phyloP scores from a whole-genome alignment of 2,329 filamentous ascomycete species.

The Zymoseptoria crescenta region DNA sequence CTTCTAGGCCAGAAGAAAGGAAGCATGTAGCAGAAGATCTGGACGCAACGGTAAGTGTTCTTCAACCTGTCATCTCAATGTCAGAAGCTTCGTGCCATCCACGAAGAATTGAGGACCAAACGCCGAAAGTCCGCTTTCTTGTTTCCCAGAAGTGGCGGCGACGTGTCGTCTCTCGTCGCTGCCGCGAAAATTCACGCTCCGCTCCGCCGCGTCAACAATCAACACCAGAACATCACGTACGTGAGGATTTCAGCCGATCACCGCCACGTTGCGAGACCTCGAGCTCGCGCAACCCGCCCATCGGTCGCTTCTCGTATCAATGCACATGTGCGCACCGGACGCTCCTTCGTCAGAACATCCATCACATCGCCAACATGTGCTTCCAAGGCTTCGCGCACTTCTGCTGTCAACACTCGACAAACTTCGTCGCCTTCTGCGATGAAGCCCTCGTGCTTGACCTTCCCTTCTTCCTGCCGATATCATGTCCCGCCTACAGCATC shows the following conservation, averaged over 20 bases:
- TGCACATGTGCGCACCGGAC: neutral
- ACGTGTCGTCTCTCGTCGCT: neutral
- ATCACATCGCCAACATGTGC: conserved; percentile 18
- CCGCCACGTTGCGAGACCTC: neutral
- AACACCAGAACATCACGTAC: neutral
- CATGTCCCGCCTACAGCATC: conserved; percentile 13
- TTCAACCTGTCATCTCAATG: too few species aligned
- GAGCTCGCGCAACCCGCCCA: neutral
- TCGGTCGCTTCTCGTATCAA: neutral
- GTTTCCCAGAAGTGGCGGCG: neutral
- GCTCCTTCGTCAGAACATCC: neutral
- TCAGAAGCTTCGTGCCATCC: neutral
- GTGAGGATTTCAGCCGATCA: neutral
- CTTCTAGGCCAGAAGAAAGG: too few species aligned
- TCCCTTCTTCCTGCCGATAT: conserved; percentile 12
- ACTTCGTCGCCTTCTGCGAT: conserved; percentile 10
- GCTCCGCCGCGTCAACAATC: neutral
- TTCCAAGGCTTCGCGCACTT: conserved; percentile 17
- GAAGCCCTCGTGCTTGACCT: conserved; percentile 11
- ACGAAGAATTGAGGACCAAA: neutral
- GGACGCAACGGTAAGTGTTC: too few species aligned
- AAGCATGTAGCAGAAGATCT: too few species aligned
- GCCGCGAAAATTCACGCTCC: neutral
- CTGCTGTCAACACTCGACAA: conserved; percentile 20
- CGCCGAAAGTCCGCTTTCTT: neutral